Evolutionary conservation across 2,329 filamentous ascomycete species (phyloP).

Genomic region (Aspergillus caelatus): DNA sequence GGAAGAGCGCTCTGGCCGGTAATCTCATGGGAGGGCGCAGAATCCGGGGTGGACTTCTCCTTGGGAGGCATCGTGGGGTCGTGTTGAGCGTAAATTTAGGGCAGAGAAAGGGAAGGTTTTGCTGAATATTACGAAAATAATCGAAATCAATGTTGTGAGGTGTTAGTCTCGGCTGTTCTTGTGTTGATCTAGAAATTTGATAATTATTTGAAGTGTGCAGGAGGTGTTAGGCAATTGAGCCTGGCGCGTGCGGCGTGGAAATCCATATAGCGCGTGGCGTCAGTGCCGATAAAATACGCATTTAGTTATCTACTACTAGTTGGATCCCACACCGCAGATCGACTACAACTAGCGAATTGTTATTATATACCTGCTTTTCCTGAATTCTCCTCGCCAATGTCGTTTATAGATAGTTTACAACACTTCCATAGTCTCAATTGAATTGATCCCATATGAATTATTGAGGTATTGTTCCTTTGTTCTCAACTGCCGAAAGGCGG

Average conservation of each 20-base stretch:
- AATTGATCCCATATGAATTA: background rate
- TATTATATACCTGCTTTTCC: background rate
- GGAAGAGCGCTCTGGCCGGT: conserved; percentile 85
- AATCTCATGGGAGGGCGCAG: conserved; percentile 71
- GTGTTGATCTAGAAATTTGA: background rate
- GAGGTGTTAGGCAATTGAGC: conserved; percentile 16
- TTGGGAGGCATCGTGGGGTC: conserved; percentile 77
- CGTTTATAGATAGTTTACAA: background rate
- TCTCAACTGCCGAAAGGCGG: conserved; percentile 1
- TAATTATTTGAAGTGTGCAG: background rate
- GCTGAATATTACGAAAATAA: background rate
- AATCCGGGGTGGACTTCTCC: conserved; percentile 69
- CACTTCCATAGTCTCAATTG: background rate
- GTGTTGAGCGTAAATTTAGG: background rate
- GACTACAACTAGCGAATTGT: background rate
- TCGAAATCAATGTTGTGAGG: background rate
- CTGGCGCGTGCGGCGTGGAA: conserved; percentile 26
- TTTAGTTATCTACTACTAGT: background rate
- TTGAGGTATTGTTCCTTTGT: background rate
- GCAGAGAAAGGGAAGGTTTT: background rate
- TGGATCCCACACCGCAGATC: background rate
- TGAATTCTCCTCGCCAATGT: background rate
- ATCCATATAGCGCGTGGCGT: conserved; percentile 16
- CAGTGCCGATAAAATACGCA: conserved; percentile 3
- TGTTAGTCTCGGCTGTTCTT: background rate